A percentile compares a stretch with the other conserved stretches of the same genome.
Evolutionary conservation across 345 rosid genomes (phyloP).

Genomic region (Ceriops tagal): DNA sequence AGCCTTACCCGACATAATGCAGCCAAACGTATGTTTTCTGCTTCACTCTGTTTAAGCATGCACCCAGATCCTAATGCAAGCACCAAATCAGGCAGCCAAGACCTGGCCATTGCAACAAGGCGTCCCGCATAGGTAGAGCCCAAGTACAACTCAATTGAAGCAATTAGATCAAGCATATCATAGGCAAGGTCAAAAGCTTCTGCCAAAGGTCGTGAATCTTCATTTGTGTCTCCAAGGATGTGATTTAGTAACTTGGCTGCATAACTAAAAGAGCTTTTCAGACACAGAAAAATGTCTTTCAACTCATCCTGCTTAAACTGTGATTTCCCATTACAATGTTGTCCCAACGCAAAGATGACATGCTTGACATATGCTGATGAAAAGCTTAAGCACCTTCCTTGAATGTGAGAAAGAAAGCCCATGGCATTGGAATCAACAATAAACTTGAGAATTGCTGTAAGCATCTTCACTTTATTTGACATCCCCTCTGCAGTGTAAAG

Average conservation of each 20-base stretch:
- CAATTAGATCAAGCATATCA: slow-evolving; percentile 52
- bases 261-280: slow-evolving; percentile 74
- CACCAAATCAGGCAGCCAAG: slow-evolving; percentile 89
- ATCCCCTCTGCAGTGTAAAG: slow-evolving; percentile 29
- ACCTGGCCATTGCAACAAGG: slow-evolving; percentile 49
- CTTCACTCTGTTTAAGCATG: slow-evolving; percentile 34
- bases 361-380: slow-evolving; percentile 49
- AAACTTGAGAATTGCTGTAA: slow-evolving; percentile 67
- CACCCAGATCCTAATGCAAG: slow-evolving; percentile 63
- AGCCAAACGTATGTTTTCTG: slow-evolving; percentile 29
- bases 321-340: slow-evolving; percentile 34
- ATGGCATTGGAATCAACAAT: slow-evolving; percentile 53
- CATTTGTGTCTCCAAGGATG: slow-evolving; percentile 40
- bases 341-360: slow-evolving; percentile 34
- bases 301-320: slow-evolving; percentile 47
- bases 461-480: slow-evolving; percentile 50
- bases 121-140: slow-evolving; percentile 52
- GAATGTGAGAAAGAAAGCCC: slow-evolving; percentile 43
- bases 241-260: slow-evolving; percentile 67
- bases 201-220: slow-evolving; percentile 40
- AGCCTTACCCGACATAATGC: slow-evolving; percentile 41
- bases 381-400: slow-evolving; percentile 48
- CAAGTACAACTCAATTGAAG: slow-evolving; percentile 41
- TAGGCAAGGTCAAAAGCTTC: slow-evolving; percentile 63
- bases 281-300: slow-evolving; percentile 46